Evolutionary conservation across 1,284 basidiomycete genomes (phyloP).

Genomic region (Trametes sp.): DNA sequence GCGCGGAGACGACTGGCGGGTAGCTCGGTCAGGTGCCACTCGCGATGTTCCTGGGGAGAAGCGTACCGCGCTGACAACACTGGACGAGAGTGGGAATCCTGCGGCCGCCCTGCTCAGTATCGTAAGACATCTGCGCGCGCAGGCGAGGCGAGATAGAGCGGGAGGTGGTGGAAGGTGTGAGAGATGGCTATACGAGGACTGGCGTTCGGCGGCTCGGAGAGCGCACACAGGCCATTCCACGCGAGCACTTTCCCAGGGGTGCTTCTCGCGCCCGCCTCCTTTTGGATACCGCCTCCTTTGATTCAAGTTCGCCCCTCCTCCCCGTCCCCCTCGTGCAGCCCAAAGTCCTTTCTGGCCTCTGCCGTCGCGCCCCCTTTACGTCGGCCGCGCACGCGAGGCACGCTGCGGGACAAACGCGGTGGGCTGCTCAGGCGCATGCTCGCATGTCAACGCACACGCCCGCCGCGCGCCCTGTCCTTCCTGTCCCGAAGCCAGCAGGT

Average conservation of each 20-base stretch:
- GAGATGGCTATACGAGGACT: slow-evolving; percentile 20
- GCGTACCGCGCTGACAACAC: slow-evolving; percentile 51
- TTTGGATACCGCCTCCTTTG: slow-evolving; percentile 30
- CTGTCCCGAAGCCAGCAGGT: slow-evolving; percentile 30
- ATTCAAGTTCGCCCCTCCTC: slow-evolving; percentile 28
- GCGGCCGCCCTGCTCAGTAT: slow-evolving; percentile 35
- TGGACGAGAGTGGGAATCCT: slow-evolving; percentile 53
- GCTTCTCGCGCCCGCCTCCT: slow-evolving; percentile 24
- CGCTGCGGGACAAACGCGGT: slow-evolving; percentile 1
- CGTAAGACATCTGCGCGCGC: slow-evolving; percentile 26
- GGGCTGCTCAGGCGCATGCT: background rate
- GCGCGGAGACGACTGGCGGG: slow-evolving; percentile 55
- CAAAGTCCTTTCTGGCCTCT: slow-evolving; percentile 3
- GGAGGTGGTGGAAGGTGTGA: slow-evolving; percentile 20
- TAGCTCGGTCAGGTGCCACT: slow-evolving; percentile 29
- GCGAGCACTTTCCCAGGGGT: slow-evolving; percentile 26
- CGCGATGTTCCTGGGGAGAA: slow-evolving; percentile 20
- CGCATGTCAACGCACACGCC: slow-evolving; percentile 24
- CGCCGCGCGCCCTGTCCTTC: slow-evolving; percentile 23
- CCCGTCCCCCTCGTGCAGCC: slow-evolving; percentile 4
- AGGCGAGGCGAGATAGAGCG: slow-evolving; percentile 12
- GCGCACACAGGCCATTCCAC: slow-evolving; percentile 10
- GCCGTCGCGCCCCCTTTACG: background rate
- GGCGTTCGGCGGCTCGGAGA: slow-evolving; percentile 10
- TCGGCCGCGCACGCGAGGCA: background rate